phyloP scores from a whole-genome alignment of 305 asterid species.

The Striga hermonthica region DNA sequence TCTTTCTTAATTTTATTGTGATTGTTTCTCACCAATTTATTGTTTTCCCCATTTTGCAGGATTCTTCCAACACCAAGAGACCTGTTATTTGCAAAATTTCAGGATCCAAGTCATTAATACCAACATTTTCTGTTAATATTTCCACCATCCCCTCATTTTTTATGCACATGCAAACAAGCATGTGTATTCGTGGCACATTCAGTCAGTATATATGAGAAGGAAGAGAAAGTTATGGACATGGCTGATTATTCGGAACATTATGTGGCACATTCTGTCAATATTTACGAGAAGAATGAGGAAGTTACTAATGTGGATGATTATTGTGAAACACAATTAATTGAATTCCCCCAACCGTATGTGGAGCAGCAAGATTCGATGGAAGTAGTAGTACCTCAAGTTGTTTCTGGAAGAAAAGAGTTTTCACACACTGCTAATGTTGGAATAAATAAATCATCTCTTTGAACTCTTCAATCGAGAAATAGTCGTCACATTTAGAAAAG shows the following conservation, averaged over 20 bases:
- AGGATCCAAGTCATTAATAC: conserved; percentile 45
- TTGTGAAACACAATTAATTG: not conserved
- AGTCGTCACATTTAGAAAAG: conserved; percentile 60
- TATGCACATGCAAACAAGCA: conserved; percentile 49
- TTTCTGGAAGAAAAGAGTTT: conserved; percentile 26
- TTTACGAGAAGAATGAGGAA: not conserved
- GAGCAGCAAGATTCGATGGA: conserved; percentile 29
- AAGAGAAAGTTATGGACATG: too few species aligned
- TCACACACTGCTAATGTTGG: conserved; percentile 32
- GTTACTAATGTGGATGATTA: conserved; percentile 7
- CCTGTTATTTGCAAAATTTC: conserved; percentile 55
- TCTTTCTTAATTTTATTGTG: not conserved
- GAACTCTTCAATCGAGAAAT: conserved; percentile 44
- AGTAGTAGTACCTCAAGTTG: conserved; percentile 26
- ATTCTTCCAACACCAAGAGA: conserved; percentile 31
- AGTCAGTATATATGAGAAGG: not conserved
- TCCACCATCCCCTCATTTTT: conserved; percentile 65
- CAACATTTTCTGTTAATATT: conserved; percentile 56
- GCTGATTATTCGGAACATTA: too few species aligned
- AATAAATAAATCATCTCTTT: conserved; percentile 43
- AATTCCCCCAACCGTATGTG: conserved; percentile 24
- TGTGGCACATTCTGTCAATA: not conserved
- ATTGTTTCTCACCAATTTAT: not conserved
- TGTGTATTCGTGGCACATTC: conserved; percentile 33
- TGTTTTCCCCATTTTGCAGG: conserved; percentile 43